Evolutionary conservation across 768 basidiomycete species (phyloP).

Genomic region (Antrodiella citrinella): DNA sequence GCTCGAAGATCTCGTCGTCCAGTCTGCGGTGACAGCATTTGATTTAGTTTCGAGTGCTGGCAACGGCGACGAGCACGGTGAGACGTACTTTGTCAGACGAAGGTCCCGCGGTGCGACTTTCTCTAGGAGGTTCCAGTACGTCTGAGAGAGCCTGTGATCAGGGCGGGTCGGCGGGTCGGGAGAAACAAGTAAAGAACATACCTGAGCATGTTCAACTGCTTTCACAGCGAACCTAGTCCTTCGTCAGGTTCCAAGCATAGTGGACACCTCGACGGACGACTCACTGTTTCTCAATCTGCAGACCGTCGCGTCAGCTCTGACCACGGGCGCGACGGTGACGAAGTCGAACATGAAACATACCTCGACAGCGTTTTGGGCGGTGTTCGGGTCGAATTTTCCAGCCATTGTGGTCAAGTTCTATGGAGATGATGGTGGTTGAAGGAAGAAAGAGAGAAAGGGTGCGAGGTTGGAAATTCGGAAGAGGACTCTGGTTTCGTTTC

Average conservation of each 20-base stretch:
- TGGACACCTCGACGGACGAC: constrained; percentile 20
- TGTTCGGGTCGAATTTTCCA: constrained; percentile 74
- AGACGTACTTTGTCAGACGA: constrained; percentile 69
- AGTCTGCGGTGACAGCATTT: too few relatives aligned
- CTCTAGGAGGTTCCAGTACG: constrained; percentile 91
- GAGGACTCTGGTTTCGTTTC: background rate
- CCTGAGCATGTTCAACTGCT: constrained; percentile 95
- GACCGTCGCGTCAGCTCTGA: background rate
- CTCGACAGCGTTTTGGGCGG: constrained; percentile 88
- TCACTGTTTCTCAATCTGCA: constrained; percentile 93
- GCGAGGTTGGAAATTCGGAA: background rate
- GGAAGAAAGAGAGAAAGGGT: constrained; percentile 3
- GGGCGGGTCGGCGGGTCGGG: too few relatives aligned
- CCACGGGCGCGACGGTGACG: constrained; percentile 1
- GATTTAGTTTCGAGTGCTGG: too few relatives aligned
- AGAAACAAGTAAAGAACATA: too few relatives aligned
- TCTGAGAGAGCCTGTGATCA: constrained; percentile 35
- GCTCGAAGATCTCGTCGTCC: constrained; percentile 87
- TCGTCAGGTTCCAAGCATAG: constrained; percentile 2
- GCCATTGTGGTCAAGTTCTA: constrained; percentile 27
- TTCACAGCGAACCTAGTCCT: constrained; percentile 74
- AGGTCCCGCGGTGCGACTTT: constrained; percentile 71
- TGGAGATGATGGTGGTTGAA: background rate
- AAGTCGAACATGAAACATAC: constrained; percentile 31
- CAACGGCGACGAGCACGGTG: too few relatives aligned